Evolutionary conservation across 306 rosid genomes (phyloP).

Genomic region (Lotus japonicus): DNA sequence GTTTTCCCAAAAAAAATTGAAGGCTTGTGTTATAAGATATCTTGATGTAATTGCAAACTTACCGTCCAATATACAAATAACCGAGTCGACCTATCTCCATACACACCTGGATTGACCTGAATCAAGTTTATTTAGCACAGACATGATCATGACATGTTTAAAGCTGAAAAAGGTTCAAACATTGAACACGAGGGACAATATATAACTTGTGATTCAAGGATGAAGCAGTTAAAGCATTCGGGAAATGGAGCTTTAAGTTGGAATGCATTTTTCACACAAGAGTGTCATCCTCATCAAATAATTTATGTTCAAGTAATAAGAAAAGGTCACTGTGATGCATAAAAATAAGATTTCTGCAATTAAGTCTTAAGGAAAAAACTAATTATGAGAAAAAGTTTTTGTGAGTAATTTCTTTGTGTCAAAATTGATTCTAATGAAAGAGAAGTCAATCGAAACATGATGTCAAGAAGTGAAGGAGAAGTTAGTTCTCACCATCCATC

Average conservation of each 20-base stretch:
- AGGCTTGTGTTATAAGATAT: neutral
- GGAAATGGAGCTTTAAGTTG: neutral
- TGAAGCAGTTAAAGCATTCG: neutral
- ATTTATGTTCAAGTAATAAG: neutral
- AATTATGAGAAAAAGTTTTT: no score
- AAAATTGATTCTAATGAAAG: no score
- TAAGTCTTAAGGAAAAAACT: no score
- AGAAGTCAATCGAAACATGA: no score
- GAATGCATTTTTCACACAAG: neutral
- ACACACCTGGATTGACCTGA: constrained; percentile 59
- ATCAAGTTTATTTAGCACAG: neutral
- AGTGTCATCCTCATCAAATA: neutral
- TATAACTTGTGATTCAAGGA: no score
- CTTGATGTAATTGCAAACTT: constrained; percentile 16
- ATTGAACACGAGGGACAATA: neutral
- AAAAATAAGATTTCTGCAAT: neutral
- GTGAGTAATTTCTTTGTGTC: no score
- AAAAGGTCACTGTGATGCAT: neutral
- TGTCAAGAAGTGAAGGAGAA: no score
- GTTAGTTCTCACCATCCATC: constrained; percentile 49
- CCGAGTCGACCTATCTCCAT: constrained; percentile 58
- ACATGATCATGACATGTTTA: neutral
- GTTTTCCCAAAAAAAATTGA: no score
- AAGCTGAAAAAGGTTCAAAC: neutral
- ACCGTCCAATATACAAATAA: constrained; percentile 65